Evolutionary conservation across 768 basidiomycete genomes (phyloP).

Genomic region (Termitomyces sp.): DNA sequence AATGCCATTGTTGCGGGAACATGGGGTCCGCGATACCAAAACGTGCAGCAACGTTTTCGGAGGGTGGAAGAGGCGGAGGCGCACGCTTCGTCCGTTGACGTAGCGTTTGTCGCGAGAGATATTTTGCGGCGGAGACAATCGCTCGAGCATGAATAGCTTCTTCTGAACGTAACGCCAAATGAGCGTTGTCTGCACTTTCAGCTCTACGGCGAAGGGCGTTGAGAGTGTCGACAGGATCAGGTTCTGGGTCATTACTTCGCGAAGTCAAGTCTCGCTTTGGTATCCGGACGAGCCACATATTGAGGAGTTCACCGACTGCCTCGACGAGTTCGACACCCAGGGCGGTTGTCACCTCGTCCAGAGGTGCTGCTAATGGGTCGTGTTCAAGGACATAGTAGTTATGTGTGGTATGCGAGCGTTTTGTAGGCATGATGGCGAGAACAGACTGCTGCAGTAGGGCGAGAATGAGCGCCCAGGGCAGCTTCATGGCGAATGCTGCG

Average conservation of each 20-base stretch:
- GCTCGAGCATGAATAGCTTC: conserved; percentile 34
- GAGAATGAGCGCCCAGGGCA: conserved; percentile 26
- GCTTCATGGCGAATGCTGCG: conserved; percentile 21
- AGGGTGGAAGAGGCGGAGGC: conserved; percentile 53
- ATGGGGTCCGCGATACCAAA: conserved; percentile 69
- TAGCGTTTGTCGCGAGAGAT: conserved; percentile 58
- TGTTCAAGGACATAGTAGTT: conserved; percentile 84
- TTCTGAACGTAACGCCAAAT: conserved; percentile 32
- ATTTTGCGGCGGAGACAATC: conserved; percentile 53
- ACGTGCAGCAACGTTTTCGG: conserved; percentile 13
- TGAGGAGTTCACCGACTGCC: conserved; percentile 75
- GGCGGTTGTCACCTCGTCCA: conserved; percentile 61
- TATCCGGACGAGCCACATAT: conserved; percentile 80
- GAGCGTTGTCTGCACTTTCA: conserved; percentile 17
- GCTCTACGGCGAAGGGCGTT: conserved; percentile 36
- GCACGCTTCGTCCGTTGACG: conserved; percentile 73
- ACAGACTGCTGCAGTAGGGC: conserved; percentile 26
- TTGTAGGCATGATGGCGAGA: conserved; percentile 35
- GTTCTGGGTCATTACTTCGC: conserved; percentile 25
- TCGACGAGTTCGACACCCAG: conserved; percentile 87
- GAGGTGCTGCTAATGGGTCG: conserved; percentile 39
- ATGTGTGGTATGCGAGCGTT: conserved; percentile 56
- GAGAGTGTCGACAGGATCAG: conserved; percentile 46
- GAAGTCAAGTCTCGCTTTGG: conserved; percentile 31
- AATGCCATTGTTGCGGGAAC: conserved; percentile 65